A percentile compares a stretch with the other conserved stretches of the same genome.
phyloP scores from a whole-genome alignment of 768 basidiomycete genomes.

The Leccinum uliginosum region DNA sequence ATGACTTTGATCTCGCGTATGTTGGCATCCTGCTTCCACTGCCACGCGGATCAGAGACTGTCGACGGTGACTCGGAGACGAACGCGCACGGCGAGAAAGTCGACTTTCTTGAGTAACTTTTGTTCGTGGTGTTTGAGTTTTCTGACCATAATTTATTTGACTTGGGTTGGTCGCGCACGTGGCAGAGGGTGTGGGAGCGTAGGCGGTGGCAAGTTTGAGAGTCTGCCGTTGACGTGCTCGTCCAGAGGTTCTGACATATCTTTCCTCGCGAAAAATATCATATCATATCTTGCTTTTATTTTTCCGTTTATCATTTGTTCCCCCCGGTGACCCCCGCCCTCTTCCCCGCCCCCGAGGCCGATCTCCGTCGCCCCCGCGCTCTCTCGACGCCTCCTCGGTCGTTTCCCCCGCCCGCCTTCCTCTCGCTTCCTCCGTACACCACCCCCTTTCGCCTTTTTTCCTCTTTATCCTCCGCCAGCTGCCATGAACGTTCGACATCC shows the following conservation, averaged over 20 bases:
- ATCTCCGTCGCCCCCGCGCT: conserved; percentile 16
- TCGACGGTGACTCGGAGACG: background rate
- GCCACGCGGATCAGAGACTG: conserved; percentile 5
- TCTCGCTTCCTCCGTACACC: background rate
- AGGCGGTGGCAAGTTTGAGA: conserved; percentile 15
- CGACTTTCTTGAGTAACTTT: conserved; percentile 92
- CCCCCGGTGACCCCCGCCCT: background rate
- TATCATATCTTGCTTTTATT: conserved; percentile 28
- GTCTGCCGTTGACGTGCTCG: conserved; percentile 30
- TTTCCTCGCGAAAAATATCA: conserved; percentile 25
- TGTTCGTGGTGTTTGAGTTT: conserved; percentile 97
- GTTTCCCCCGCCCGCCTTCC: conserved; percentile 7
- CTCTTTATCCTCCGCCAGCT: background rate
- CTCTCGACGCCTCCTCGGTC: conserved; percentile 4
- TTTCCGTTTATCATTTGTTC: conserved; percentile 11
- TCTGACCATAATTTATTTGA: conserved; percentile 59
- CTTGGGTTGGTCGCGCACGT: conserved; percentile 23
- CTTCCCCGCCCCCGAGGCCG: conserved; percentile 8
- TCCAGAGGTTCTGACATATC: conserved; percentile 24
- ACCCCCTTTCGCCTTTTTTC: background rate
- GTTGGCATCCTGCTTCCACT: conserved; percentile 98
- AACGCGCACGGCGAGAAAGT: conserved; percentile 81
- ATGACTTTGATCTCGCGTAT: conserved; percentile 90
- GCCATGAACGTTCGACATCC: conserved; percentile 47
- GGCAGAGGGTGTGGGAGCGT: conserved; percentile 29